These are phyloP conservation scores for Talaromyces islandicus DNA, from an alignment of 2,329 filamentous ascomycete species.

Conservation along the genomic window DNA sequence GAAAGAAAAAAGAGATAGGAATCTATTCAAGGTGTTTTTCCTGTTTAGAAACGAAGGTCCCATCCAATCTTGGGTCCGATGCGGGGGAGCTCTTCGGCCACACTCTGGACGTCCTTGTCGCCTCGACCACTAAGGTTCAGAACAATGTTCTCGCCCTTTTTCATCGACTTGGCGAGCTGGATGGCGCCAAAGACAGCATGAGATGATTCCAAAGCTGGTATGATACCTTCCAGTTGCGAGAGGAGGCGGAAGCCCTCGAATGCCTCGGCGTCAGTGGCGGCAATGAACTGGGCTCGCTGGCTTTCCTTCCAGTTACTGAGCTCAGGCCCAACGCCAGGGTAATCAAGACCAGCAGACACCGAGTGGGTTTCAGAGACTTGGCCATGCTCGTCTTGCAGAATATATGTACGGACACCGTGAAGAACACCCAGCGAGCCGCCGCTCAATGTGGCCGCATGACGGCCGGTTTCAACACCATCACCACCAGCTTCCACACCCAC, in stretches of 20 bases:
- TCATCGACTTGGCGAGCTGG: constrained; percentile 87
- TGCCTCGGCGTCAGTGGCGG: constrained; percentile 85
- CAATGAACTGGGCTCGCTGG: constrained; percentile 77
- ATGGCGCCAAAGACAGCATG: constrained; percentile 89
- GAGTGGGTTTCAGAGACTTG: constrained; percentile 96
- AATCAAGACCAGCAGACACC: constrained; percentile 92
- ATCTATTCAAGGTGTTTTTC: background rate
- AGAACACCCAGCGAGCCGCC: constrained; percentile 87
- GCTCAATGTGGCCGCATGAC: constrained; percentile 82
- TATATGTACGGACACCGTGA: constrained; percentile 92
- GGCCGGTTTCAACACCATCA: constrained; percentile 77
- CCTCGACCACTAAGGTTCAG: constrained; percentile 90
- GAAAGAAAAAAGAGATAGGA: background rate
- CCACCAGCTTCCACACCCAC: constrained; percentile 93
- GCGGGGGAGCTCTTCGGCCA: constrained; percentile 86
- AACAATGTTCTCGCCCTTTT: constrained; percentile 80
- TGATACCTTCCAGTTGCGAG: constrained; percentile 88
- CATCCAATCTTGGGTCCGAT: constrained; percentile 81
- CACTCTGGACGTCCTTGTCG: constrained; percentile 98
- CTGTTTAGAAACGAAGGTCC: constrained; percentile 38
- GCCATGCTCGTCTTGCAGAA: constrained; percentile 85
- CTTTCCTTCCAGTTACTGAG: constrained; percentile 89
- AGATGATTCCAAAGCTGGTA: constrained; percentile 87
- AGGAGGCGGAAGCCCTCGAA: constrained; percentile 81
- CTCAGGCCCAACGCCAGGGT: constrained; percentile 93